Conservation (phyloP, 805 yeast genomes). For the Candida awuae region DNA sequence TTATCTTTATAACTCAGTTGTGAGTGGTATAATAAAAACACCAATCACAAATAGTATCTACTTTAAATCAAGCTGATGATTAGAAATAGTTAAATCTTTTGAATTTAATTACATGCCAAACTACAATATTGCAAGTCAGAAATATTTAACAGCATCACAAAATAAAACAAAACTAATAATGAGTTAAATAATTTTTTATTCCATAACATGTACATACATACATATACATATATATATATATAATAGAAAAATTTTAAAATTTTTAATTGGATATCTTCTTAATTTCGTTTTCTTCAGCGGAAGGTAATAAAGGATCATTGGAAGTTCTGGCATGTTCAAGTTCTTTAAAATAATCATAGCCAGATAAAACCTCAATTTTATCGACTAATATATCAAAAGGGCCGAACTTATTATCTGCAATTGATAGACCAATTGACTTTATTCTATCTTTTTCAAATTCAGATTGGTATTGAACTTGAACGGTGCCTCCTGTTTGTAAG, state of each 20-base stretch:
- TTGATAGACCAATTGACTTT: slow-evolving; percentile 69
- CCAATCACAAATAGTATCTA: slow-evolving; percentile 24
- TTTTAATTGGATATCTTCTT: too few relatives aligned
- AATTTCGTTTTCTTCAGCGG: not conserved
- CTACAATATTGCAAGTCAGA: too few relatives aligned
- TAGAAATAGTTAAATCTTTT: too few relatives aligned
- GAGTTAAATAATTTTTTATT: too few relatives aligned
- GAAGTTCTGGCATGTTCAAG: slow-evolving; percentile 31
- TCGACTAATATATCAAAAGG: slow-evolving; percentile 64
- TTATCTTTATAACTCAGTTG: slow-evolving; percentile 25
- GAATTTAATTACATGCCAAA: too few relatives aligned
- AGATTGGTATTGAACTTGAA: slow-evolving; percentile 45
- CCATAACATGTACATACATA: too few relatives aligned
- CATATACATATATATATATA: too few relatives aligned
- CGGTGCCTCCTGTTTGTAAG: slow-evolving; percentile 73
- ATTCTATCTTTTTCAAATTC: slow-evolving; percentile 55
- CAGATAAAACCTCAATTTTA: slow-evolving; percentile 62
- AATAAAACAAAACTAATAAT: too few relatives aligned
- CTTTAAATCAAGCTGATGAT: too few relatives aligned
- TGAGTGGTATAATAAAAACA: slow-evolving; percentile 26
- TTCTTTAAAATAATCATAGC: slow-evolving; percentile 39
- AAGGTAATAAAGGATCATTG: slow-evolving; percentile 8
- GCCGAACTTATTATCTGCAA: slow-evolving; percentile 70
- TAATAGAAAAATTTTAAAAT: too few relatives aligned
- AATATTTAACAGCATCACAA: too few relatives aligned